Percentiles rank a stretch among this genome's conserved stretches.
Evolutionary conservation across 2,329 filamentous ascomycete genomes (phyloP).

Genomic region (Claviceps fusiformis): DNA sequence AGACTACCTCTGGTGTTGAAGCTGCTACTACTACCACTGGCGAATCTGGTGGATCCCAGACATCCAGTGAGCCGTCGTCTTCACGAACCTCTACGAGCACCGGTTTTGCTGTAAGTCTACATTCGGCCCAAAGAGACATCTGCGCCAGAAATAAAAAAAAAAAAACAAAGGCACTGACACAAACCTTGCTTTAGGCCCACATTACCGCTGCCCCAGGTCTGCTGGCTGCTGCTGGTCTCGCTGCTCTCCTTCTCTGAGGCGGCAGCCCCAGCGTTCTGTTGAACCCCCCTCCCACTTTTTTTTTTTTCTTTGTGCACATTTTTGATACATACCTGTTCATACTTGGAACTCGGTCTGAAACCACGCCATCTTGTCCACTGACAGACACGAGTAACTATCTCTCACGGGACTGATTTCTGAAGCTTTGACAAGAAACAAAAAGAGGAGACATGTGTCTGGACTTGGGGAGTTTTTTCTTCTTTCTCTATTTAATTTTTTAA

Average conservation of each 20-base stretch:
- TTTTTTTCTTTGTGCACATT: conserved; percentile 18
- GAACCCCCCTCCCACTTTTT: background rate
- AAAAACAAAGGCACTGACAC: background rate
- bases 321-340: conserved; percentile 27
- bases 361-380: conserved; percentile 13
- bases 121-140: background rate
- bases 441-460: conserved; percentile 6
- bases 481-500: conserved; percentile 6
- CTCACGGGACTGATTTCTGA: conserved; percentile 14
- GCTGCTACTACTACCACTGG: conserved; percentile 3
- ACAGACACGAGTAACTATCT: conserved; percentile 8
- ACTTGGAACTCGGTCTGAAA: conserved; percentile 12
- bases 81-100: conserved; percentile 8
- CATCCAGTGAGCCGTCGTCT: background rate
- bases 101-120: conserved; percentile 17
- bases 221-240: conserved; percentile 35
- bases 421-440: conserved; percentile 4
- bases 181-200: conserved; percentile 17
- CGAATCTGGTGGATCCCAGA: background rate
- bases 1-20: background rate
- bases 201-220: conserved; percentile 34
- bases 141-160: background rate
- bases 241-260: conserved; percentile 33
- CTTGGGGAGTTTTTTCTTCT: conserved; percentile 6
- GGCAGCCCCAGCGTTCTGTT: conserved; percentile 1